A percentile compares a stretch with the other conserved stretches of the same genome.
These are phyloP conservation scores for Exophiala calicioides DNA, from an alignment of 2,329 filamentous ascomycete genomes.

Conservation along the genomic window DNA sequence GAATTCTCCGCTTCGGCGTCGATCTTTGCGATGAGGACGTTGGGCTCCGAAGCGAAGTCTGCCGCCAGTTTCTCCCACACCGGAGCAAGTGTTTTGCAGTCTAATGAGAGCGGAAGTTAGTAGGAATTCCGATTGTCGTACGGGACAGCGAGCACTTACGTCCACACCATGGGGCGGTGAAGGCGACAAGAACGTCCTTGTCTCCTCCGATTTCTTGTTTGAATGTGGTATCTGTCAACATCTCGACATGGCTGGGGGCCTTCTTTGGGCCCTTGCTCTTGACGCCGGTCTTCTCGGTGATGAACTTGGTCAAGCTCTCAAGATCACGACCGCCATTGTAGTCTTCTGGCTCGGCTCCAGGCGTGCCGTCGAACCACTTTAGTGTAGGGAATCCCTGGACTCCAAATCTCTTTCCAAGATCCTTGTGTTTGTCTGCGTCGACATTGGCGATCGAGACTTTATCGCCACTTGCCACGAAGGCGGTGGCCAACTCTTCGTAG, in stretches of 20 bases:
- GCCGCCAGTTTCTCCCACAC: slow-evolving; percentile 83
- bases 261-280: slow-evolving; percentile 73
- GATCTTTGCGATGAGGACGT: slow-evolving; percentile 88
- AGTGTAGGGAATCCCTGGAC: slow-evolving; percentile 95
- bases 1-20: slow-evolving; percentile 86
- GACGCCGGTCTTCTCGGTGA: slow-evolving; percentile 82
- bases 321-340: slow-evolving; percentile 87
- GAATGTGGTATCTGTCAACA: slow-evolving; percentile 80
- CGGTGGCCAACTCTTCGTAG: slow-evolving; percentile 83
- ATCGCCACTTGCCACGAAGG: slow-evolving; percentile 71
- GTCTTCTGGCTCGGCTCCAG: slow-evolving; percentile 79
- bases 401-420: slow-evolving; percentile 80
- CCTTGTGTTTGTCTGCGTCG: slow-evolving; percentile 85
- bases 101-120: slow-evolving; percentile 48
- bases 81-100: slow-evolving; percentile 94
- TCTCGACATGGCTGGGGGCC: slow-evolving; percentile 72
- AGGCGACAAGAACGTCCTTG: slow-evolving; percentile 90
- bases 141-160: slow-evolving; percentile 62
- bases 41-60: slow-evolving; percentile 75
- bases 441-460: slow-evolving; percentile 91
- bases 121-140: background rate
- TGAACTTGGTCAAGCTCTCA: slow-evolving; percentile 77
- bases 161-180: slow-evolving; percentile 97
- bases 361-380: slow-evolving; percentile 91
- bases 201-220: slow-evolving; percentile 75